phyloP scores from a whole-genome alignment of 768 basidiomycete genomes.

The Tubosaeta sp. region DNA sequence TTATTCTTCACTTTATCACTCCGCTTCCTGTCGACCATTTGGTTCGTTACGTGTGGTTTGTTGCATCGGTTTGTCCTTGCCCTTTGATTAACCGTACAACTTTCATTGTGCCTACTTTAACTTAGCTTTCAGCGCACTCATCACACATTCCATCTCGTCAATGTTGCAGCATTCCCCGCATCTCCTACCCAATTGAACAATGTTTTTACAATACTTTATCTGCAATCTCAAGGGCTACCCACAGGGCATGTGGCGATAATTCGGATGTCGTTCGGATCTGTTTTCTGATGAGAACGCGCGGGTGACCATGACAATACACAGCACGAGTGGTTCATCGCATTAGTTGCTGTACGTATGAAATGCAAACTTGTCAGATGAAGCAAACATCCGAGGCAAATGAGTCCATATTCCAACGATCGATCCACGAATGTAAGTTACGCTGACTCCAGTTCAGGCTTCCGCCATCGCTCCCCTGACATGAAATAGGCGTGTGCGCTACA shows the following conservation, averaged over 20 bases:
- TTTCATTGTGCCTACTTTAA: slow-evolving; percentile 33
- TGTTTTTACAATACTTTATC: slow-evolving; percentile 35
- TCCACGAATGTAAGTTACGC: background rate
- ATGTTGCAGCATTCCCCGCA: slow-evolving; percentile 44
- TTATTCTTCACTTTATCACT: slow-evolving; percentile 83
- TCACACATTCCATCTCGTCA: slow-evolving; percentile 33
- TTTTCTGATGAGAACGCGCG: slow-evolving; percentile 10
- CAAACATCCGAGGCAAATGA: background rate
- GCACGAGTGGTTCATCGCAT: slow-evolving; percentile 1
- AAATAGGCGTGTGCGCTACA: background rate
- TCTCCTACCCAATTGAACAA: slow-evolving; percentile 37
- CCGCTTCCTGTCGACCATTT: slow-evolving; percentile 33
- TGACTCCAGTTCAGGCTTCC: background rate
- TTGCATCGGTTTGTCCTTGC: slow-evolving; percentile 28
- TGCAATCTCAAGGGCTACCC: slow-evolving; percentile 29
- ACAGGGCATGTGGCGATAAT: slow-evolving; percentile 20
- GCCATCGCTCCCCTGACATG: background rate
- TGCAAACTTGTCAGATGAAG: background rate
- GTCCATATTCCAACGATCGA: background rate
- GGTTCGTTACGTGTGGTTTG: slow-evolving; percentile 33
- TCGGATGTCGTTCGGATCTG: slow-evolving; percentile 4
- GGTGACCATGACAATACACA: slow-evolving; percentile 16
- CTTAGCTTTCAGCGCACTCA: slow-evolving; percentile 27
- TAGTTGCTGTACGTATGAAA: background rate
- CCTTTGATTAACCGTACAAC: slow-evolving; percentile 23